Evolutionary conservation across 257 asterid species (phyloP), one percentile per base, ranked within the genome.

Genomic region (Anisodus tanguticus): DNA sequence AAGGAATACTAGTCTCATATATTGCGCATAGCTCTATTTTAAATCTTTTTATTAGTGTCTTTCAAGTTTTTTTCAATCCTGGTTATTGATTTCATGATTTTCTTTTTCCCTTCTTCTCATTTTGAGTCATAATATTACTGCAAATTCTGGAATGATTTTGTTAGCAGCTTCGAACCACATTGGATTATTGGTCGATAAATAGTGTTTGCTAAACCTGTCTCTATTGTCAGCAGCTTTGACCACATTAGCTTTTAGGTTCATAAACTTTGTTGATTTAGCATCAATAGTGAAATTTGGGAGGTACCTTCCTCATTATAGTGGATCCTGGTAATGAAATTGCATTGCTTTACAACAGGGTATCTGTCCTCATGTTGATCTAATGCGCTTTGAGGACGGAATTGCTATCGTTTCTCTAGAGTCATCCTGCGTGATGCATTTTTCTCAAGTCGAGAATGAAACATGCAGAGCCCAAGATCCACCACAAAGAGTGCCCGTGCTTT

Each of bases 361-460:
- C 11, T 69, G 93, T 84, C 94, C 97, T 4, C 99, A 96, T 80
- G 97, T 96, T 80, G 99, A 96, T 86, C 97, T 94, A 41, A 86
- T 93, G 98, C 89, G 97, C 15, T 94, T 94, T 60, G 97, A 93
- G 60, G 99, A 96, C 81, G 99, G 98, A 49, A 96, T 96, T 63
- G 97, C 99, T 54, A 88, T 94, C 8, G 68, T 94, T 80, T 93
- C 98, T 5, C 80, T 94, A 90, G 97, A 93, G 71, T 94, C 98
- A 9, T 84, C 95, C 26, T 92, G 98, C 13, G 92, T 94, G 16
- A 94, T 96, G 98, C 98, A 90, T 86, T 96, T 96, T 55, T 89
- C 88, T 84, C 86, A 83, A 31, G 94, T 78, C 26, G 89, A 85
- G 47, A 85, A 57, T 55, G 88, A 79, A 41, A 47, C 15, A 45